Conservation (phyloP, 139 green algal genomes). For the Mychonastes homosphaera region DNA sequence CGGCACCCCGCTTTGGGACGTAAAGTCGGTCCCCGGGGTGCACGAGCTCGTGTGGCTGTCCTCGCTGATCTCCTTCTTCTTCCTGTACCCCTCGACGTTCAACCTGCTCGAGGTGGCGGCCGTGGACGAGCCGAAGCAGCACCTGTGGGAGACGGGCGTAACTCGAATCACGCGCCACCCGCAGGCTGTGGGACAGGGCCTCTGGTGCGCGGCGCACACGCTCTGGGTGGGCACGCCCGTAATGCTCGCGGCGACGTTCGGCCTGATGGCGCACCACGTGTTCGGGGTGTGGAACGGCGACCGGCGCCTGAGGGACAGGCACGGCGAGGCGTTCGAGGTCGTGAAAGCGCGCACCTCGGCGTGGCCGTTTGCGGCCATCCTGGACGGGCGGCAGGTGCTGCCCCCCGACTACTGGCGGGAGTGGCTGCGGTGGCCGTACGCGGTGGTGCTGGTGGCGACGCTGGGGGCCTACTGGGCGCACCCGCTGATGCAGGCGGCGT, state of each 20-base stretch:
- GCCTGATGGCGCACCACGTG: constrained; percentile 83
- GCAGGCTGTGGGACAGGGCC: constrained; percentile 35
- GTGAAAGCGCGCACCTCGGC: constrained; percentile 68
- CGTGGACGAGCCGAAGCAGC: constrained; percentile 90
- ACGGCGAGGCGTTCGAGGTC: constrained; percentile 51
- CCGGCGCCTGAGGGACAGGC: constrained; percentile 66
- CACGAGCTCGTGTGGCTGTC: constrained; percentile 75
- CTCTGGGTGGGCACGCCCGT: constrained; percentile 90
- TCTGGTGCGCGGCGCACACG: constrained; percentile 81
- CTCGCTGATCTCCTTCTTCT: constrained; percentile 96
- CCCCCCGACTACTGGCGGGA: constrained; percentile 90
- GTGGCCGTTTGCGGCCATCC: constrained; percentile 78
- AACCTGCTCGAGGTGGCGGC: constrained; percentile 94
- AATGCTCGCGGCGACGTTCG: constrained; percentile 72
- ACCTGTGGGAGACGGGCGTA: constrained; percentile 96
- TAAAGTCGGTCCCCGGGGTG: constrained; percentile 61
- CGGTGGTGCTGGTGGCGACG: constrained; percentile 62
- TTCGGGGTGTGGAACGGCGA: constrained; percentile 95
- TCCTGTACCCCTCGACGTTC: constrained; percentile 99
- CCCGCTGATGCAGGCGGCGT: constrained; percentile 79
- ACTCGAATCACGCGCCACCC: constrained; percentile 87
- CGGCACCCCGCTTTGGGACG: constrained; percentile 72
- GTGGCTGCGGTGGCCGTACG: constrained; percentile 80
- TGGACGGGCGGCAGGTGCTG: constrained; percentile 83
- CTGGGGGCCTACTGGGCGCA: constrained; percentile 83